Percentiles rank a stretch among this genome's conserved stretches.
phyloP scores from a whole-genome alignment of 2,329 filamentous ascomycete species.

The Chaetomium strumarium region DNA sequence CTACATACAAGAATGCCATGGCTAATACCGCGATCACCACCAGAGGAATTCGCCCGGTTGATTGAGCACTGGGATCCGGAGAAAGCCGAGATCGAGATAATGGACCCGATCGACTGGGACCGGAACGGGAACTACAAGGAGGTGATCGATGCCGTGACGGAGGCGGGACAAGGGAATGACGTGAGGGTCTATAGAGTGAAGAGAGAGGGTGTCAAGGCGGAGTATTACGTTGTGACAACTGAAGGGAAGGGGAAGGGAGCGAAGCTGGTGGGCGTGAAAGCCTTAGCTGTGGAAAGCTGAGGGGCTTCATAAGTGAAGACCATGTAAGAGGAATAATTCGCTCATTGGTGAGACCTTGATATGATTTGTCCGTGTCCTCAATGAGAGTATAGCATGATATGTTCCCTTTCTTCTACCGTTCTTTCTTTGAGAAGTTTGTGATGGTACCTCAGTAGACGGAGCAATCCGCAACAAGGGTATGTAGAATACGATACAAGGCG shows the following conservation, averaged over 20 bases:
- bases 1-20: neutral
- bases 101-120: conserved; percentile 69
- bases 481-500: too few relatives aligned
- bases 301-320: conserved; percentile 14
- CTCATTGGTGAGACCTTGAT: too few relatives aligned
- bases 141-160: conserved; percentile 62
- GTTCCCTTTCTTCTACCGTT: too few relatives aligned
- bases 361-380: too few relatives aligned
- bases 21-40: neutral
- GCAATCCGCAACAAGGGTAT: too few relatives aligned
- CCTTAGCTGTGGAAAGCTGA: conserved; percentile 67
- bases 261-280: conserved; percentile 71
- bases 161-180: conserved; percentile 57
- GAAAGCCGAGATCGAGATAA: conserved; percentile 55
- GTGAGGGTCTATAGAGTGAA: conserved; percentile 70
- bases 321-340: too few relatives aligned
- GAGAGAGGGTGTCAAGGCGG: conserved; percentile 55
- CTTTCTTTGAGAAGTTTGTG: too few relatives aligned
- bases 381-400: too few relatives aligned
- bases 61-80: conserved; percentile 52
- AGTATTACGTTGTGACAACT: conserved; percentile 74
- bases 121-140: conserved; percentile 61
- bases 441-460: too few relatives aligned
- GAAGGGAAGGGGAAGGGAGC: conserved; percentile 49
- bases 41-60: conserved; percentile 65